Evolutionary conservation across 176 grass and related monocot genomes (phyloP), one percentile per base, ranked within the genome.

Genomic region (Metroxylon sagu): DNA sequence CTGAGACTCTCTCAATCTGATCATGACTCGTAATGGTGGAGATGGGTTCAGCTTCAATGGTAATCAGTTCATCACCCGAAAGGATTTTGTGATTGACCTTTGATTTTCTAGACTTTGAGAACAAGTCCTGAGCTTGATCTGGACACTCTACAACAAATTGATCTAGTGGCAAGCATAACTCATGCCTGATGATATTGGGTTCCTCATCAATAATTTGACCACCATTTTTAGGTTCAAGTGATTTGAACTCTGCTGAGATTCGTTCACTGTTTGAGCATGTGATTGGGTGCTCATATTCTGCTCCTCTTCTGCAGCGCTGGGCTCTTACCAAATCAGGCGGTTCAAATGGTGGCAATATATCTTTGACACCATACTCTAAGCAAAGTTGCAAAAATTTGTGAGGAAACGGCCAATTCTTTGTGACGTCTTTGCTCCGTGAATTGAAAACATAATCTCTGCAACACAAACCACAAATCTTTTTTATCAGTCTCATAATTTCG

Each of bases 301-400:
- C 59, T 50, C 18, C 56, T 71, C 54, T 72, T 58, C 51, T 62
- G 48, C 76, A 52, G 49, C 72, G 66, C 19, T 30, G 71, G 55
- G 70, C 71, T 67, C 85, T 76, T 48, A 89, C 79, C 65, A 78
- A 67, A 85, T 85, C 69, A 0, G 88, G 81, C 50, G 84, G 82
- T 81, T 98, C 88, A 48, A 92, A 98, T 61, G 93, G 93, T 53
- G 93, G 88, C 31, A 98, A 48, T 49, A 80, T 48, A 85, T 89
- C 59, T 69, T 85, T 83, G 60, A 88, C 63, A 68, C 88, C 84
- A 59, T 54, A 71, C 52, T 89, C 88, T 29, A 92, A 59, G 77
- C 73, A 92, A 78, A 98, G 78, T 59, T 83, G 78, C 70, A 92
- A 49, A 2, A 70, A 81, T 29, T 76, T 74, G 56, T 66, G 73